Conservation (phyloP, 169 alveolate species). For the Cryptosporidium felis region DNA sequence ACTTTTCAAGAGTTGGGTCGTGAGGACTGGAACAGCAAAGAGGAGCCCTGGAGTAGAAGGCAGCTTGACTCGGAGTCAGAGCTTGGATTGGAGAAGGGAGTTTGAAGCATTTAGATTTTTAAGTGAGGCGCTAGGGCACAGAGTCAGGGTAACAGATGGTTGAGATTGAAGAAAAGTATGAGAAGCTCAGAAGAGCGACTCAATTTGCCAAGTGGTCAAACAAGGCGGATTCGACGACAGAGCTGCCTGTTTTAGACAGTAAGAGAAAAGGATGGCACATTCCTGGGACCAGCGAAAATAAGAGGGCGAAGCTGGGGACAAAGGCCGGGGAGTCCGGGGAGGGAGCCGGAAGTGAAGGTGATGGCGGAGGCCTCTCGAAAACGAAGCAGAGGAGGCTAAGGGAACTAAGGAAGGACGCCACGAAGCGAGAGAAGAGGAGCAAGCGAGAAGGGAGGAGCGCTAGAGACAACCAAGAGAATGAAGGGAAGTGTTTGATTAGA, state of each 20-base stretch:
- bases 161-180: conserved; percentile 58
- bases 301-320: not conserved
- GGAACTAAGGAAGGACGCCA: conserved; percentile 6
- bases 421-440: not conserved
- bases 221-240: conserved; percentile 2
- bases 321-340: not conserved
- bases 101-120: no score
- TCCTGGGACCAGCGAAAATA: not conserved
- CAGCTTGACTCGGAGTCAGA: no score
- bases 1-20: no score
- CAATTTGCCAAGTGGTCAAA: conserved; percentile 57
- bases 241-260: conserved; percentile 44
- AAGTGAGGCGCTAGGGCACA: no score
- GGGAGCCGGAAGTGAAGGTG: not conserved
- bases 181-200: not conserved
- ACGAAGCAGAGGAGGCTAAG: conserved; percentile 14
- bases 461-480: not conserved
- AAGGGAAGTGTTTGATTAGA: not conserved
- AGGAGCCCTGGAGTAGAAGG: no score
- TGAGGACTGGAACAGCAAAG: no score
- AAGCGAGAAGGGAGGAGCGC: not conserved
- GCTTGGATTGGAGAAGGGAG: no score
- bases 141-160: not conserved
- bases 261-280: conserved; percentile 39
- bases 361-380: not conserved